Evolutionary conservation across 2,329 filamentous ascomycete species (phyloP).

Genomic region (Fusarium oxysporum): DNA sequence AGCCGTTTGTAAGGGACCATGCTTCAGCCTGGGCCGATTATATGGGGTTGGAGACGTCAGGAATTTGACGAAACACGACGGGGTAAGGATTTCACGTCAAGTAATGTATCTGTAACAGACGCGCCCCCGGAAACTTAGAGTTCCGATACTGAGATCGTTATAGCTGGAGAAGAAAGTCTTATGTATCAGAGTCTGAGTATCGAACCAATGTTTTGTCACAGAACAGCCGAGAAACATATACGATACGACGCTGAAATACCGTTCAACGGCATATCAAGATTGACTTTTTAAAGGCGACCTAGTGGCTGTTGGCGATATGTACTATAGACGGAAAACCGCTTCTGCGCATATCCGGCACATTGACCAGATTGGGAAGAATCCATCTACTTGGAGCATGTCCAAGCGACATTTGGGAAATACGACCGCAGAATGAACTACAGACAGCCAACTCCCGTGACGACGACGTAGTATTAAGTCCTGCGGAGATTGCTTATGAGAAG

Average conservation of each 20-base stretch:
- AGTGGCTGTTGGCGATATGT: constrained; percentile 7
- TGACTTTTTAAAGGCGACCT: background rate
- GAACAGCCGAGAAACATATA: constrained; percentile 6
- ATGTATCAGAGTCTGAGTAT: background rate
- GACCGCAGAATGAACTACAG: background rate
- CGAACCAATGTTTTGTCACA: constrained; percentile 5
- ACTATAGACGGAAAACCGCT: constrained; percentile 6
- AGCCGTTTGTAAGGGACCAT: constrained; percentile 17
- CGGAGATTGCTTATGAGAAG: constrained; percentile 30
- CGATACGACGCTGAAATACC: background rate
- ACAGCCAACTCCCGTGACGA: background rate
- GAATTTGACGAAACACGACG: constrained; percentile 32
- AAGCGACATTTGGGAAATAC: constrained; percentile 13
- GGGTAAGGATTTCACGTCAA: constrained; percentile 12
- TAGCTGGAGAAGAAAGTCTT: background rate
- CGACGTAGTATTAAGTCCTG: constrained; percentile 10
- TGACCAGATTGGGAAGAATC: constrained; percentile 12
- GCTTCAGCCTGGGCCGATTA: constrained; percentile 25
- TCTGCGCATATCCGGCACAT: constrained; percentile 11
- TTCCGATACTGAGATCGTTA: constrained; percentile 30
- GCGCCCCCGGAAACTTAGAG: constrained; percentile 25
- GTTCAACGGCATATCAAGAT: background rate
- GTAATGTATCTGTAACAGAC: constrained; percentile 36
- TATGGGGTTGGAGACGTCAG: constrained; percentile 33
- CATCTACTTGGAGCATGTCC: background rate